Evolutionary conservation across 495 filamentous ascomycete genomes (phyloP), one percentile per base, ranked within the genome.

Genomic region (Lasiosphaeria miniovina): DNA sequence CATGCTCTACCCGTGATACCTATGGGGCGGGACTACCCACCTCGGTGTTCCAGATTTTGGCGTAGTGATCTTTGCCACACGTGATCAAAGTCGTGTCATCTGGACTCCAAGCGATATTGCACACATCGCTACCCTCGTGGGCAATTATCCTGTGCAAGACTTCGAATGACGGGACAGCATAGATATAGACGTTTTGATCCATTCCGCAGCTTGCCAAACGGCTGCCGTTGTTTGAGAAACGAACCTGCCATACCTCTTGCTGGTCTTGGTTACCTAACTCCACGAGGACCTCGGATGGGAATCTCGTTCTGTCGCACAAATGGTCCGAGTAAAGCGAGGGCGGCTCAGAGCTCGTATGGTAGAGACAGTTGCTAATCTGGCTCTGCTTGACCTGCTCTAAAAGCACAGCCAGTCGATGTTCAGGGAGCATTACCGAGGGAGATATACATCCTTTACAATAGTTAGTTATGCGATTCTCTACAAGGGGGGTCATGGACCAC

Each of bases 401-500:
- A n/a, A 99, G 74, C 33, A 84, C 77, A 7, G 90, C 91, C n/a
- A 99, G 79, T 11, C 94, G 89, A 71, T 95, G 90, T 64, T 95
- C 90, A 5, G 94, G 95, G 52, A 99, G 90, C 95, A 99, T 98
- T 32, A 96, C 89, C n/a, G 91, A 92, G 1, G 94, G 94, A 4
- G 95, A 95, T 59, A 99, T 95, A 36, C 84, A 96, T 77, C 82
- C 91, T 95, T 54, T 9, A 36, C 1, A 57, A n/a, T 49, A 57
- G 49, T 65, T 52, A 72, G 65, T 46, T 24, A 32, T 58, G 17
- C 15, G 50, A 56, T 12, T 36, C 56, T 40, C n/a, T 10, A 34
- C 3, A 10, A 33, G 6, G 32, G 48, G 51, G 33, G 41, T 17
- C 36, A 46, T 48, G 46, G 46, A 52, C 49, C 50, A 75, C 86